These are phyloP conservation scores for Pythium insidiosum DNA, from an alignment of 352 stramenopile genomes.

Conservation along the genomic window DNA sequence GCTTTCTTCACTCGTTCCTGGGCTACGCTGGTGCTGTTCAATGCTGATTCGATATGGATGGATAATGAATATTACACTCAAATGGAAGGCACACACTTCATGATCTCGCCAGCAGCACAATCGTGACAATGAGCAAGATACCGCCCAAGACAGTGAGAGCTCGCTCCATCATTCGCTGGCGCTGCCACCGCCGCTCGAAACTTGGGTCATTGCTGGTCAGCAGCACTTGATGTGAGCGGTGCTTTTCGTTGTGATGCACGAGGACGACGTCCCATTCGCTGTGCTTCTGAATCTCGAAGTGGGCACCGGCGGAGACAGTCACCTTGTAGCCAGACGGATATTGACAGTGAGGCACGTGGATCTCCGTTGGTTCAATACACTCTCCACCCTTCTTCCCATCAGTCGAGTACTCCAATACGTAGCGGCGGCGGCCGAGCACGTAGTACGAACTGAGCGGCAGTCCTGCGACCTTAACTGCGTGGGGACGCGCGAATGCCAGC, in stretches of 20 bases:
- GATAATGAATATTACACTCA: not conserved
- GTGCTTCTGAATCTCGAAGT: slow-evolving; percentile 30
- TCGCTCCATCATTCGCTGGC: slow-evolving; percentile 6
- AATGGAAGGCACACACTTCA: no score
- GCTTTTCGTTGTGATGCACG: slow-evolving; percentile 41
- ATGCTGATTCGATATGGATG: not conserved
- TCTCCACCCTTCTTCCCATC: slow-evolving; percentile 19
- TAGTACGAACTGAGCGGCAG: slow-evolving; percentile 55
- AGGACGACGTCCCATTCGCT: slow-evolving; percentile 57
- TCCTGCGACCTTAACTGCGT: slow-evolving; percentile 59
- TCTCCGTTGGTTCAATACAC: slow-evolving; percentile 26
- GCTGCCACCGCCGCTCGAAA: slow-evolving; percentile 9
- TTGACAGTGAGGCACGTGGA: slow-evolving; percentile 74
- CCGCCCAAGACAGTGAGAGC: not conserved
- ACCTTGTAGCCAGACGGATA: slow-evolving; percentile 60
- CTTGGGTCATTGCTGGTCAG: slow-evolving; percentile 8
- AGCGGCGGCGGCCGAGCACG: slow-evolving; percentile 32
- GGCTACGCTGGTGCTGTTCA: no score
- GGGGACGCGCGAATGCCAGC: slow-evolving; percentile 57
- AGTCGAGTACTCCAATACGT: slow-evolving; percentile 46
- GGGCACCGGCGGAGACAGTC: slow-evolving; percentile 45
- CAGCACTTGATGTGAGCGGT: slow-evolving; percentile 6
- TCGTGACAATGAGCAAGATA: not conserved
- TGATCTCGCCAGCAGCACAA: not conserved
- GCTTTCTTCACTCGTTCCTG: no score